Evolutionary conservation across 2,329 filamentous ascomycete species (phyloP), one percentile per base, ranked within the genome.

Genomic region (Malbranchea cinnamomea): DNA sequence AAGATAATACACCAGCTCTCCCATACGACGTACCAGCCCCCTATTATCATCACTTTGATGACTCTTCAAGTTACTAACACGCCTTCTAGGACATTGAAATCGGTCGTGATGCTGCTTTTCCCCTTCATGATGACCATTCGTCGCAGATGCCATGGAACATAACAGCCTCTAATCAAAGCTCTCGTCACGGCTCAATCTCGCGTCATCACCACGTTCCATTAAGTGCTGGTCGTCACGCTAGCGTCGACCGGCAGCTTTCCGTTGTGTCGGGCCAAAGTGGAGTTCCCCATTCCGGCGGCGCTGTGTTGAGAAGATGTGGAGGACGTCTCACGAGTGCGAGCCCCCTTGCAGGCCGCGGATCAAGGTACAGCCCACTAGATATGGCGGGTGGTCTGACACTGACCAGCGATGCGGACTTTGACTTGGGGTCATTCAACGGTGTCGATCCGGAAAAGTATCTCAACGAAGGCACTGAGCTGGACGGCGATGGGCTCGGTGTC

Each of bases 121-220:
- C 70, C 5, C 65, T 89, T 31, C 69, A 71, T 4, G 78, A 91
- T 35, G 68, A 75, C 31, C 67, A 68, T 16, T 69, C 70, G 14
- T 70, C 67, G 4, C 56, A 65, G n/a, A 72, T 79, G 63, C 75
- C 75, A 7, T 80, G 75, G 75, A 79, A 79, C 39, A 55, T 67
- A 25, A 68, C 62, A 5, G 62, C 66, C 3, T 71, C 68, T 2
- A 45, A 63, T 4, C 59, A 63, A 30, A 64, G 64, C 30, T 73
- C 69, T 25, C 60, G 56, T 15, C 54, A 59, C 14, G 62, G 55
- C 8, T 55, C 50, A 20, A 50, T 49, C 21, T 43, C 42, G 15
- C 43, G 38, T 6, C 46, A 44, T 14, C 38, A 41, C n/a, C 41
- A 45, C 14, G 49, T 47, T 17, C 48, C 51, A 9, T 35, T 49